Conservation (phyloP, 164 flowering plant species). For the Warburgia ugandensis region DNA sequence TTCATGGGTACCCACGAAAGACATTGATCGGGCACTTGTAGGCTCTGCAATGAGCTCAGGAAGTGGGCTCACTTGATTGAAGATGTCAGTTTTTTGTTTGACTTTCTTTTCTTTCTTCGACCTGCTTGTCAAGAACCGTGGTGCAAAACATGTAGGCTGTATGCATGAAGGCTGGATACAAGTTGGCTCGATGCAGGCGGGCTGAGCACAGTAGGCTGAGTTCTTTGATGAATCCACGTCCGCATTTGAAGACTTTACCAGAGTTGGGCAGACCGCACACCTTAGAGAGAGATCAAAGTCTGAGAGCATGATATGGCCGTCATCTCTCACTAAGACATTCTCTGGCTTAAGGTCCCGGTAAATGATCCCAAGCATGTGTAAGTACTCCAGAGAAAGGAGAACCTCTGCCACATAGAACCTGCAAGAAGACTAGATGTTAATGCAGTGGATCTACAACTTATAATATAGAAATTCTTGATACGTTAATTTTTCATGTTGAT, state of each 20-base stretch:
- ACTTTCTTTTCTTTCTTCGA: slow-evolving; percentile 51
- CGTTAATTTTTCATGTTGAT: no score
- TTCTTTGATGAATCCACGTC: slow-evolving; percentile 30
- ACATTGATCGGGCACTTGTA: slow-evolving; percentile 84
- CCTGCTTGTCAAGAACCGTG: slow-evolving; percentile 51
- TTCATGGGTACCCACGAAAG: slow-evolving; percentile 92
- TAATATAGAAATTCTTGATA: no score
- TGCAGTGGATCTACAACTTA: no score
- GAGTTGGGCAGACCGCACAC: slow-evolving; percentile 68
- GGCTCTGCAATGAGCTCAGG: slow-evolving; percentile 94
- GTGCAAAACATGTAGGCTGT: slow-evolving; percentile 72
- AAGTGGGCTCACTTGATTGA: slow-evolving; percentile 47
- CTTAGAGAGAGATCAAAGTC: slow-evolving; percentile 89
- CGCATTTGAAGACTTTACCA: slow-evolving; percentile 49
- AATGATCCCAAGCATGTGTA: slow-evolving; percentile 95
- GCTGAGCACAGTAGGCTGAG: slow-evolving; percentile 56
- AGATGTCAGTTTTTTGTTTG: slow-evolving; percentile 37
- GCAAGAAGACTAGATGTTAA: slow-evolving; percentile 10
- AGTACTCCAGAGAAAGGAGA: slow-evolving; percentile 87
- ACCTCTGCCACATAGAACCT: slow-evolving; percentile 96
- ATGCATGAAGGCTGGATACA: slow-evolving; percentile 72
- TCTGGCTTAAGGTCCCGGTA: slow-evolving; percentile 95
- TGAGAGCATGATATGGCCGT: slow-evolving; percentile 95
- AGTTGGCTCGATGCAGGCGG: slow-evolving; percentile 57
- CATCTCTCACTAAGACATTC: slow-evolving; percentile 81